phyloP scores from a whole-genome alignment of 768 basidiomycete species.

The Boletus reticulatus region DNA sequence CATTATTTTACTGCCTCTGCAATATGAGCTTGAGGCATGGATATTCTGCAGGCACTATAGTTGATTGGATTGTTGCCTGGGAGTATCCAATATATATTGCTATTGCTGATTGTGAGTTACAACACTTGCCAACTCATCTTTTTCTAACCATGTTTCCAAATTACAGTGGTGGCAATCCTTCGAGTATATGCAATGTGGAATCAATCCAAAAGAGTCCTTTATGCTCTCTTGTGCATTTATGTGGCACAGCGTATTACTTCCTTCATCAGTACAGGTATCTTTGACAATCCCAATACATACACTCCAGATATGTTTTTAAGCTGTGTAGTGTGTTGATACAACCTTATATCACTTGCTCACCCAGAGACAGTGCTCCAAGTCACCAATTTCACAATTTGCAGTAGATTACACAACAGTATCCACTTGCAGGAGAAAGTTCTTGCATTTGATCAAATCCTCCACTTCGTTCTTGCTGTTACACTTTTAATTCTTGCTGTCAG shows the following conservation, averaged over 20 bases:
- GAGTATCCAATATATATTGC: slow-evolving; percentile 1
- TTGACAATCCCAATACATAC: neutral
- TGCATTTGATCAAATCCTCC: neutral
- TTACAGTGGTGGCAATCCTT: slow-evolving; percentile 13
- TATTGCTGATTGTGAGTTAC: slow-evolving; percentile 10
- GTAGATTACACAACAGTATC: neutral
- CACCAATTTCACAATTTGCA: neutral
- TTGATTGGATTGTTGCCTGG: neutral
- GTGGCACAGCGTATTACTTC: neutral
- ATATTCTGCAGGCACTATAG: neutral
- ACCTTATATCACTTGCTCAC: neutral
- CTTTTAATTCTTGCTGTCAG: neutral
- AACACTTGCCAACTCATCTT: too few relatives aligned
- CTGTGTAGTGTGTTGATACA: neutral
- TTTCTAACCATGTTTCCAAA: neutral
- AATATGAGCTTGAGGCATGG: neutral
- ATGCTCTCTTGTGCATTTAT: neutral
- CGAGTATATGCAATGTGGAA: slow-evolving; percentile 13
- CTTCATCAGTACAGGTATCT: neutral
- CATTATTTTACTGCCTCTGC: too few relatives aligned
- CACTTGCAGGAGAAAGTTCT: neutral
- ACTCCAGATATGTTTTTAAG: neutral
- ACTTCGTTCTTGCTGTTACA: neutral
- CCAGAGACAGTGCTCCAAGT: neutral
- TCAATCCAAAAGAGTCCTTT: slow-evolving; percentile 6